phyloP scores from a whole-genome alignment of 306 rosid species.

The Datisca glomerata region DNA sequence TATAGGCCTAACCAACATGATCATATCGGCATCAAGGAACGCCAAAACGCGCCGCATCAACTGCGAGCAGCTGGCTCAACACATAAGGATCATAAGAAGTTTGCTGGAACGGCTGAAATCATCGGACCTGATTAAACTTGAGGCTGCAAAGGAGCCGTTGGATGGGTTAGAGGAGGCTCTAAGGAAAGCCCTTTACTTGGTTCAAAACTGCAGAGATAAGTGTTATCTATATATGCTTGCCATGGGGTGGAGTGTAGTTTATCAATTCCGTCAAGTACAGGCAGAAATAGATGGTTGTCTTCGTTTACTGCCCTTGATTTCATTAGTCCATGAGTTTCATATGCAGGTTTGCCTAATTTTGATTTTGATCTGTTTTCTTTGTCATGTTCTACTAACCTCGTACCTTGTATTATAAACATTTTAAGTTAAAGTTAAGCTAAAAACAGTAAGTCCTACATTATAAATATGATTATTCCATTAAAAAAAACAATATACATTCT shows the following conservation, averaged over 20 bases:
- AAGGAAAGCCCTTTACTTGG: slow-evolving; percentile 72
- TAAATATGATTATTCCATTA: too few species aligned
- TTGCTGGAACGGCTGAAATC: slow-evolving; percentile 91
- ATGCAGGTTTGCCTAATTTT: too few species aligned
- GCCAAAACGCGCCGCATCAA: slow-evolving; percentile 95
- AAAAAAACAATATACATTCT: too few species aligned
- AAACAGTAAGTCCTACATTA: too few species aligned
- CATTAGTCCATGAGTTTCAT: slow-evolving; percentile 90
- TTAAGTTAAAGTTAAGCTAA: too few species aligned
- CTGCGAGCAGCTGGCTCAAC: slow-evolving; percentile 86
- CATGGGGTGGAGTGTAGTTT: slow-evolving; percentile 98
- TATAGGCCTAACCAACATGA: slow-evolving; percentile 65
- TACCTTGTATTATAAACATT: too few species aligned
- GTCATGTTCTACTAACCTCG: too few species aligned
- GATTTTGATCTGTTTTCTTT: too few species aligned
- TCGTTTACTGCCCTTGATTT: slow-evolving; percentile 80
- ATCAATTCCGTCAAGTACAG: slow-evolving; percentile 95
- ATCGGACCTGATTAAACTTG: slow-evolving; percentile 85
- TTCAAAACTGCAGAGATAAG: slow-evolving; percentile 83
- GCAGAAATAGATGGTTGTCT: slow-evolving; percentile 86
- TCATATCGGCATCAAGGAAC: slow-evolving; percentile 77
- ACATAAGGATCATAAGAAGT: slow-evolving; percentile 85
- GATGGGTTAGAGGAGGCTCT: slow-evolving; percentile 97
- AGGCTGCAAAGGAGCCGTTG: slow-evolving; percentile 87
- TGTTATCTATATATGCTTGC: slow-evolving; percentile 88